Evolutionary conservation across 2,329 filamentous ascomycete species (phyloP), one percentile per base, ranked within the genome.

Genomic region (Paecilomyces variotii): DNA sequence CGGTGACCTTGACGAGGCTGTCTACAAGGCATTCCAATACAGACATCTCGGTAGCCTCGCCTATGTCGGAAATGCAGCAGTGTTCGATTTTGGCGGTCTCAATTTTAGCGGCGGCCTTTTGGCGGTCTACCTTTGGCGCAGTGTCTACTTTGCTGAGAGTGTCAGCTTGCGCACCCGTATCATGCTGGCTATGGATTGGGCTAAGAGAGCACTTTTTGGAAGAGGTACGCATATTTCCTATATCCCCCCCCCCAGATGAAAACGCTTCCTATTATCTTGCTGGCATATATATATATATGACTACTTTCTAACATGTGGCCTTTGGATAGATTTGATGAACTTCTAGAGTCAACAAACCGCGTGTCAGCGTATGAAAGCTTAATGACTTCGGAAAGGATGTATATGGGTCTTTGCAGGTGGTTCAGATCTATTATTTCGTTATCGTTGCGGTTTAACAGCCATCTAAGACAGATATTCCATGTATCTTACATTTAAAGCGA

Each of bases 111-210:
- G 94, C 55, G 94, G 94, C 0, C 75, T 99, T 53, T 83, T 95
- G 82, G 94, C 92, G 0, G 93, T 97, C 54, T 99, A 99, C 73
- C 84, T 96, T 34, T 99, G 94, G 94, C 82, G 94, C 62, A 92
- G 90, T 63, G 88, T 97, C 12, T 99, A 99, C 76, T 99, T 99
- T 78, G 91, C 94, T 11, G 91, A 99, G 80, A 96, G 91, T 70
- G 94, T 99, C 54, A 97, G 92, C 74, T 82, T 97, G 60, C 81
- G 94, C 65, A 99, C 94, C 27, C 84, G 93, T 62, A 84, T 91
- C 63, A 76, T 99, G 69, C 80, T 99, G 75, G 91, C 91, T 19
- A 97, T 99, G 94, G 94, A 99, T 74, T 99, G 94, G 94, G 87
- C 86, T n/a, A 99, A 97, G 84, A 83, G 95, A 72, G 90, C 91